Conservation (phyloP, 1,284 basidiomycete genomes). For the Rhizoctonia solani region DNA sequence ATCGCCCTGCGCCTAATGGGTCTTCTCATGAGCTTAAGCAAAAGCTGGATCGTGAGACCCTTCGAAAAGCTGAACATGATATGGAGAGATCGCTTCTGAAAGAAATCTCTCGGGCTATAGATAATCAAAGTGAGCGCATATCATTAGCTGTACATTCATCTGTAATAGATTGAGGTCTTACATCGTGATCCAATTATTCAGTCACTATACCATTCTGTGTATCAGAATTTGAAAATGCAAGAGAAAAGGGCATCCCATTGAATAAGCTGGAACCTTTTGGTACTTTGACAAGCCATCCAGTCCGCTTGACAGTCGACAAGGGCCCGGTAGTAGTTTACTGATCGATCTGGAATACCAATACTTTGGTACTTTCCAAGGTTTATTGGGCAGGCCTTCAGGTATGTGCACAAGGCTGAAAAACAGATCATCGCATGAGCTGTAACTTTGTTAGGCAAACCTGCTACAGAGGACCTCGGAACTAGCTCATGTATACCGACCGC, state of each 20-base stretch:
- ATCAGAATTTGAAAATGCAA: background rate
- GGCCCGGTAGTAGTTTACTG: background rate
- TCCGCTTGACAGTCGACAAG: no score
- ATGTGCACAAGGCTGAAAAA: background rate
- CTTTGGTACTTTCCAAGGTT: constrained; percentile 14
- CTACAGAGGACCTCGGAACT: background rate
- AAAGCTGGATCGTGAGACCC: background rate
- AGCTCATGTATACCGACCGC: constrained; percentile 1
- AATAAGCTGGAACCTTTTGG: no score
- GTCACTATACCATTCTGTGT: background rate
- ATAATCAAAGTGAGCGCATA: background rate
- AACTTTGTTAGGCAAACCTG: background rate
- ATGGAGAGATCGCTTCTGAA: background rate
- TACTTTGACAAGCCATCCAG: no score
- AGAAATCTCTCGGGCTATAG: background rate
- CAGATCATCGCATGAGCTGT: background rate
- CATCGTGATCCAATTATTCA: background rate
- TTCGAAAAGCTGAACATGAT: background rate
- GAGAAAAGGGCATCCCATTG: background rate
- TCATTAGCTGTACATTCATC: no score
- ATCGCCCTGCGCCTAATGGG: background rate
- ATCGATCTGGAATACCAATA: background rate
- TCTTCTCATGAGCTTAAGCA: background rate
- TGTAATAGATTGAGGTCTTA: background rate
- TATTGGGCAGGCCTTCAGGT: background rate